Percentiles rank a stretch among this genome's conserved stretches.
Conservation (phyloP, 2,329 filamentous ascomycete species). For the Juglanconis juglandina region DNA sequence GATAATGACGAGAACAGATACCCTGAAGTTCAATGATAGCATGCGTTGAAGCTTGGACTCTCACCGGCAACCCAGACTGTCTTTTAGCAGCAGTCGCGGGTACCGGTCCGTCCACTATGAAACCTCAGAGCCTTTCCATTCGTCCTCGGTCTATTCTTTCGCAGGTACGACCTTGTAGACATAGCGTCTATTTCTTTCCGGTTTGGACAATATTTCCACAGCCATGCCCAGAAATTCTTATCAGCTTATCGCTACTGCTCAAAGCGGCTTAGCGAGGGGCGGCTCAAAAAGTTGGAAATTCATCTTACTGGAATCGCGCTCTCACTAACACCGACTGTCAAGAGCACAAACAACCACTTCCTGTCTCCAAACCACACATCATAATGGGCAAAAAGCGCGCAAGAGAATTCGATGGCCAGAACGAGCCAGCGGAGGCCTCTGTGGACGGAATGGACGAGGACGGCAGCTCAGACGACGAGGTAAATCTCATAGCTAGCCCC, state of each 20-base stretch:
- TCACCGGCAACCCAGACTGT: no score
- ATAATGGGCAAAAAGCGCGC: conserved; percentile 35
- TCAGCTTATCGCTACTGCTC: conserved; percentile 13
- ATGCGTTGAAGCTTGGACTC: no score
- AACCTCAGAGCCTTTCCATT: no score
- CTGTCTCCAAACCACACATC: neutral
- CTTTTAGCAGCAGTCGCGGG: neutral
- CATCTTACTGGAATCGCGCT: neutral
- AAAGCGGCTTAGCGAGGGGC: conserved; percentile 14
- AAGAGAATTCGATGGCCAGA: conserved; percentile 32
- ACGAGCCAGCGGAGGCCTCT: conserved; percentile 22
- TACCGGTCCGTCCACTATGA: no score
- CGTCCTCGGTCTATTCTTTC: no score
- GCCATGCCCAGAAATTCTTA: neutral
- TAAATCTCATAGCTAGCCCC: conserved; percentile 24
- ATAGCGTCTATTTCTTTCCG: neutral
- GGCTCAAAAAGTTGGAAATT: conserved; percentile 11
- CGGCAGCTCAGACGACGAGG: conserved; percentile 52
- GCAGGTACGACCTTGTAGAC: no score
- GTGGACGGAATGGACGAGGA: conserved; percentile 39
- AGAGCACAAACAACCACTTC: neutral
- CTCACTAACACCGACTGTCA: neutral
- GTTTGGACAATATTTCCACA: neutral
- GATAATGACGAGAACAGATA: conserved; percentile 12
- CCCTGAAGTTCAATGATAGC: neutral